Evolutionary conservation across 139 green algal genomes (phyloP).

Genomic region (Chlamydomonas incerta): DNA sequence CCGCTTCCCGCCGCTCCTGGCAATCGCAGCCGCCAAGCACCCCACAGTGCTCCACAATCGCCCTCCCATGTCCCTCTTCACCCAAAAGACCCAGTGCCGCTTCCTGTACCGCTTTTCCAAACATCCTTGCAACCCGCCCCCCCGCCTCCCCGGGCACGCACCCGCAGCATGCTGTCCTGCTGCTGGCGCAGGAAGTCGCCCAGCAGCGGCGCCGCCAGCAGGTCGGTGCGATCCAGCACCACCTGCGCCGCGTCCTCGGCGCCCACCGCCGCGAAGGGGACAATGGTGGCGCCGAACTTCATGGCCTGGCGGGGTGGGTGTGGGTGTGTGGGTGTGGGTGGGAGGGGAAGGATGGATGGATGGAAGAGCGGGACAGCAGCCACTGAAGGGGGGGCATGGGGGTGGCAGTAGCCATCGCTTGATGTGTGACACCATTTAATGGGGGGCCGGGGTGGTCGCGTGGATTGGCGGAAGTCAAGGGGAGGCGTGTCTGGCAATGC

Average conservation of each 20-base stretch:
- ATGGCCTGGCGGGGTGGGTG: constrained; percentile 71
- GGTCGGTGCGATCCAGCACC: constrained; percentile 57
- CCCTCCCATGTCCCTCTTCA: no score
- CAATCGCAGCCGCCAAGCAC: no score
- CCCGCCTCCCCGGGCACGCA: not conserved
- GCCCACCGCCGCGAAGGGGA: constrained; percentile 93
- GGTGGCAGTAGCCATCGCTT: no score
- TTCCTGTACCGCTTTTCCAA: no score
- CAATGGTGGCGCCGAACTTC: constrained; percentile 90
- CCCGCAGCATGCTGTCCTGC: not conserved
- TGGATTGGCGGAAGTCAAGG: no score
- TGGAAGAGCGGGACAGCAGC: not conserved
- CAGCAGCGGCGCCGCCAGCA: constrained; percentile 70
- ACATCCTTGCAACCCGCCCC: not conserved
- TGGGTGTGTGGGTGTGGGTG: not conserved
- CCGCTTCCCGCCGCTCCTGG: no score
- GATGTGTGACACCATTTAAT: no score
- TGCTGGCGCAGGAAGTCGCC: constrained; percentile 62
- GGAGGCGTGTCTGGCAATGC: no score
- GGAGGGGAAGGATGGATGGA: not conserved
- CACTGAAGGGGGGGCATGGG: no score
- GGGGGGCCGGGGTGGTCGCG: no score
- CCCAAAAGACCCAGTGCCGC: no score
- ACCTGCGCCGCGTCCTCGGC: constrained; percentile 37
- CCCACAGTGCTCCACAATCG: no score